Percentiles rank a stretch among this genome's conserved stretches.
Evolutionary conservation across 225 moss, liverwort and hornwort species (phyloP).

Genomic region (Bryoerythrophyllum caledonicum): DNA sequence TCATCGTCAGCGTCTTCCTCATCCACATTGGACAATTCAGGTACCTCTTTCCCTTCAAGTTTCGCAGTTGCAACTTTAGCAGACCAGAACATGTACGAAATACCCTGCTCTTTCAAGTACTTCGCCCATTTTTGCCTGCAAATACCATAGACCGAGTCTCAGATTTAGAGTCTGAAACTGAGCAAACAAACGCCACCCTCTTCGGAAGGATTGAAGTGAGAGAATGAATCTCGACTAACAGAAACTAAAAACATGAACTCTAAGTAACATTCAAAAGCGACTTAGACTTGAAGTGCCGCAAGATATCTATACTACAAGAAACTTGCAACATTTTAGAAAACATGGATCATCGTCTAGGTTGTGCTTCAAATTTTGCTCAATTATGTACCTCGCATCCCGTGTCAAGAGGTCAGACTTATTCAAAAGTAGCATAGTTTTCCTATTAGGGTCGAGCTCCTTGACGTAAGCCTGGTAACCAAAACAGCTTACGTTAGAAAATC

Average conservation of each 20-base stretch:
- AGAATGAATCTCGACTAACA: not conserved
- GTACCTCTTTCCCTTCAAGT: conserved; percentile 72
- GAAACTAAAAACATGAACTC: not conserved
- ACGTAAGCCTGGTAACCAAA: conserved; percentile 56
- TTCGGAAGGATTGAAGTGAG: not conserved
- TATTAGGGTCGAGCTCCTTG: conserved; percentile 76
- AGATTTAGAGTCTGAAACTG: not conserved
- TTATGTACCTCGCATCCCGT: conserved; percentile 57
- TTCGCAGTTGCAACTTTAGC: conserved; percentile 84
- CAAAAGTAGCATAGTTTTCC: conserved; percentile 78
- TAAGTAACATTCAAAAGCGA: not conserved
- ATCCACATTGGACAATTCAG: conserved; percentile 15
- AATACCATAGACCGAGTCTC: not conserved
- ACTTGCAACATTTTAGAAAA: not conserved
- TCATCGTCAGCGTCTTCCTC: conserved; percentile 44
- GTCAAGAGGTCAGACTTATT: conserved; percentile 92
- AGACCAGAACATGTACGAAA: conserved; percentile 93
- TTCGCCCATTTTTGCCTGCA: conserved; percentile 78
- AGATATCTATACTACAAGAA: not conserved
- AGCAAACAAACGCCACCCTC: not conserved
- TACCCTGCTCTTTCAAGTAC: conserved; percentile 70
- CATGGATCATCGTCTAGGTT: not conserved
- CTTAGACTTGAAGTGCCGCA: not conserved
- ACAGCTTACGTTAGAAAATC: not conserved
- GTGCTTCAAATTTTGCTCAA: not conserved